Evolutionary conservation across 1,139 yeast genomes (phyloP).

Genomic region (Oligophagozyma castellii): DNA sequence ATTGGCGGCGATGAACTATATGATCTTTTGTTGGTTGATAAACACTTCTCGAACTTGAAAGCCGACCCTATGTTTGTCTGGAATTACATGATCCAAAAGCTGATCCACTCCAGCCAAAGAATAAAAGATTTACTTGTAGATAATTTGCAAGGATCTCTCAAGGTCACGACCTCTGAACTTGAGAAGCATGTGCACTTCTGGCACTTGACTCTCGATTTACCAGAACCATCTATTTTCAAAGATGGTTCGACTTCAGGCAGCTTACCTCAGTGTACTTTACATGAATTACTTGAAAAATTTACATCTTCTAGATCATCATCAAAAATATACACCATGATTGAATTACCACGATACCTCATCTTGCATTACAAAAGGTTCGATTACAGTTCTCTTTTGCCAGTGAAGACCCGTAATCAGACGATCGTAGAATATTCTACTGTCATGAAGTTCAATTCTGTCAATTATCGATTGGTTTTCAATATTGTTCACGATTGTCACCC

Average conservation of each 20-base stretch:
- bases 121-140: too few relatives aligned
- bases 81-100: too few relatives aligned
- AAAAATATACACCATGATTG: conserved; percentile 30
- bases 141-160: too few relatives aligned
- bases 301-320: too few relatives aligned
- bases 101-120: too few relatives aligned
- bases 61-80: too few relatives aligned
- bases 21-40: too few relatives aligned
- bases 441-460: conserved; percentile 11
- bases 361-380: conserved; percentile 45
- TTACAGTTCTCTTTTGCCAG: conserved; percentile 25
- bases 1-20: too few relatives aligned
- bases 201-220: conserved; percentile 45
- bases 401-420: conserved; percentile 41
- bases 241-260: conserved; percentile 27
- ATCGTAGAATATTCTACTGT: conserved; percentile 47
- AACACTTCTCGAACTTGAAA: too few relatives aligned
- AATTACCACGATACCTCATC: conserved; percentile 40
- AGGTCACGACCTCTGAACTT: too few relatives aligned
- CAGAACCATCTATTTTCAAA: conserved; percentile 42
- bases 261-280: conserved; percentile 43
- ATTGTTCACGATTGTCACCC: conserved; percentile 28
- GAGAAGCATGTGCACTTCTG: conserved; percentile 63
- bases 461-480: conserved; percentile 38
- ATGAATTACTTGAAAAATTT: conserved; percentile 36